phyloP scores from a whole-genome alignment of 225 moss, liverwort and hornwort genomes.

The Anthoceros angustus region DNA sequence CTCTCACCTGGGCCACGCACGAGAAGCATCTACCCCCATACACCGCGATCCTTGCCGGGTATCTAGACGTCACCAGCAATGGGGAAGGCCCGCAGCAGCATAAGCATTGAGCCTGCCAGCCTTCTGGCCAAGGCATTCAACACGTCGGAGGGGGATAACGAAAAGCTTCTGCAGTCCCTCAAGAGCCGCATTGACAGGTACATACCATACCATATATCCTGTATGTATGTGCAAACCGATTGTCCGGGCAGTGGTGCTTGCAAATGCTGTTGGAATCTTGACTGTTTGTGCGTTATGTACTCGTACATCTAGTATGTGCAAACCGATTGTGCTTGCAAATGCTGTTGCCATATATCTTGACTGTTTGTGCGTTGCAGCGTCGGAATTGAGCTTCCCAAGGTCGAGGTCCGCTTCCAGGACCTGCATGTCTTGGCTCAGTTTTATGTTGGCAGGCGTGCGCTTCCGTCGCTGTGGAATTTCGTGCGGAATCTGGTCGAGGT shows the following conservation, averaged over 20 bases:
- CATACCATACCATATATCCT: too few relatives aligned
- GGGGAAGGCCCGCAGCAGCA: background rate
- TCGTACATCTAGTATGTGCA: too few relatives aligned
- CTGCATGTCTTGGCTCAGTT: constrained; percentile 15
- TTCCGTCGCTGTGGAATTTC: constrained; percentile 22
- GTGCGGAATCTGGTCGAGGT: constrained; percentile 20
- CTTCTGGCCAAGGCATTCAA: background rate
- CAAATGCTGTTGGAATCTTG: background rate
- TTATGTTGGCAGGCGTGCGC: constrained; percentile 23
- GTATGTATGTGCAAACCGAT: too few relatives aligned
- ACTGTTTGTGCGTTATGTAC: too few relatives aligned
- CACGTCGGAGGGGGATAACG: background rate
- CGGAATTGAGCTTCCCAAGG: constrained; percentile 15
- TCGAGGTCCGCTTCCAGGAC: constrained; percentile 30
- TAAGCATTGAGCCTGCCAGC: background rate
- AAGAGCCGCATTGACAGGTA: constrained; percentile 1
- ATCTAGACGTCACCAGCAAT: background rate
- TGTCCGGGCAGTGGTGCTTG: too few relatives aligned
- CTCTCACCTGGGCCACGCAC: background rate
- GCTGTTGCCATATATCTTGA: background rate
- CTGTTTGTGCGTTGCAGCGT: constrained; percentile 10
- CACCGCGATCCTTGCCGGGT: background rate
- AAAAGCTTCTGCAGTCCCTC: background rate
- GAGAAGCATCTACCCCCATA: background rate
- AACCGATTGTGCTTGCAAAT: background rate